These are phyloP conservation scores for Spergularia marina DNA, from an alignment of 148 eudicot species.

Conservation along the genomic window DNA sequence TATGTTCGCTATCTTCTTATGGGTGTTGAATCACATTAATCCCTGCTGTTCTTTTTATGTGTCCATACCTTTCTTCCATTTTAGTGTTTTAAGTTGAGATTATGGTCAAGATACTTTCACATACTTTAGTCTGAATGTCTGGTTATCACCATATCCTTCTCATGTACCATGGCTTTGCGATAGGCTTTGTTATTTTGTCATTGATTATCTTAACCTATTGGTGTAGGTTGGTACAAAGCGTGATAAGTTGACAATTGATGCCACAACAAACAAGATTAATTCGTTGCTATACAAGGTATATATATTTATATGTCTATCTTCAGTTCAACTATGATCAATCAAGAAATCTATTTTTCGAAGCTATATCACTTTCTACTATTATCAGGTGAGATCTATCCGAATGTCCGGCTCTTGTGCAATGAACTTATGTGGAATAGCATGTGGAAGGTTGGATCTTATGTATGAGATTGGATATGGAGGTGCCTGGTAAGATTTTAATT, in stretches of 20 bases:
- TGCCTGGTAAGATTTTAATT: slow-evolving; percentile 52
- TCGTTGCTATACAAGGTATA: slow-evolving; percentile 81
- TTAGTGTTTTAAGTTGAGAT: neutral
- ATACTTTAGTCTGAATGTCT: neutral
- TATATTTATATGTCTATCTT: neutral
- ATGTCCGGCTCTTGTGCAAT: slow-evolving; percentile 96
- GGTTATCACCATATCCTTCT: neutral
- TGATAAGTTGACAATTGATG: slow-evolving; percentile 65
- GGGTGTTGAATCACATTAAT: neutral
- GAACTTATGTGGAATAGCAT: slow-evolving; percentile 85
- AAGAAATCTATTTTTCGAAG: neutral
- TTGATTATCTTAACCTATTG: slow-evolving; percentile 20
- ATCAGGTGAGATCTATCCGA: slow-evolving; percentile 85
- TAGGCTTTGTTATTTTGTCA: neutral
- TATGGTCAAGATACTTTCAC: neutral
- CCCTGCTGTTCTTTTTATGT: neutral
- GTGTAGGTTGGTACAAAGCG: slow-evolving; percentile 72
- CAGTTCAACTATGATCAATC: neutral
- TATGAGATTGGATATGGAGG: slow-evolving; percentile 81
- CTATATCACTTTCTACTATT: slow-evolving; percentile 11
- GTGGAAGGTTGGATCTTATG: slow-evolving; percentile 82
- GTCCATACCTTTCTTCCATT: neutral
- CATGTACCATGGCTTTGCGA: neutral
- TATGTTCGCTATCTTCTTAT: neutral
- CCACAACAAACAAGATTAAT: slow-evolving; percentile 68